Evolutionary conservation across 192 early-diverging fungal species (phyloP).

Genomic region (Ambispora gerdemannii): DNA sequence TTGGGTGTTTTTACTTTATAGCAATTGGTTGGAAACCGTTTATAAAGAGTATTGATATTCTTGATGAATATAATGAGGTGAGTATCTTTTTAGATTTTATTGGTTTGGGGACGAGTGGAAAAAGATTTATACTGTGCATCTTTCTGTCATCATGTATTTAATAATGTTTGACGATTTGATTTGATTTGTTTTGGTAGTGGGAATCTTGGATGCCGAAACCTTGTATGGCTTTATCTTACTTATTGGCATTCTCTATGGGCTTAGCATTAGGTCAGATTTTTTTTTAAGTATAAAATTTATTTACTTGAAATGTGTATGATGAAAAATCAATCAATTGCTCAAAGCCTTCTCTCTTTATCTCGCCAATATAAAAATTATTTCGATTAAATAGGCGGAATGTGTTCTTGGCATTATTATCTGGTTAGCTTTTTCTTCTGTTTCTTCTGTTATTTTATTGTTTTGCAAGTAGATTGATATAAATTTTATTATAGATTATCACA

Average conservation of each 20-base stretch:
- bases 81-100: conserved; percentile 1
- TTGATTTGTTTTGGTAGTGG: conserved; percentile 44
- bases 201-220: conserved; percentile 53
- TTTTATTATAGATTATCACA: conserved; percentile 42
- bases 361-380: neutral
- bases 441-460: neutral
- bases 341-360: neutral
- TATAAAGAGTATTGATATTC: conserved; percentile 42
- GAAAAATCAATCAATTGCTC: too few relatives aligned
- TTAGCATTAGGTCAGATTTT: conserved; percentile 40
- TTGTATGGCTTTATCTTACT: conserved; percentile 46
- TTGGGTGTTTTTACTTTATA: conserved; percentile 49
- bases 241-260: conserved; percentile 54
- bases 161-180: too few relatives aligned
- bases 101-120: neutral
- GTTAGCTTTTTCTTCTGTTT: conserved; percentile 33
- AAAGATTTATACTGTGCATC: neutral
- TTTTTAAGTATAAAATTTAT: neutral
- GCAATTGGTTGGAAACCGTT: conserved; percentile 46
- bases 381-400: conserved; percentile 43
- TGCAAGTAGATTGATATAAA: neutral
- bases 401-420: conserved; percentile 58
- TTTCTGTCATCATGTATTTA: too few relatives aligned
- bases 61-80: conserved; percentile 44
- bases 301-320: neutral